phyloP scores from a whole-genome alignment of 2,329 filamentous ascomycete species.

The Neofusicoccum cordaticola region DNA sequence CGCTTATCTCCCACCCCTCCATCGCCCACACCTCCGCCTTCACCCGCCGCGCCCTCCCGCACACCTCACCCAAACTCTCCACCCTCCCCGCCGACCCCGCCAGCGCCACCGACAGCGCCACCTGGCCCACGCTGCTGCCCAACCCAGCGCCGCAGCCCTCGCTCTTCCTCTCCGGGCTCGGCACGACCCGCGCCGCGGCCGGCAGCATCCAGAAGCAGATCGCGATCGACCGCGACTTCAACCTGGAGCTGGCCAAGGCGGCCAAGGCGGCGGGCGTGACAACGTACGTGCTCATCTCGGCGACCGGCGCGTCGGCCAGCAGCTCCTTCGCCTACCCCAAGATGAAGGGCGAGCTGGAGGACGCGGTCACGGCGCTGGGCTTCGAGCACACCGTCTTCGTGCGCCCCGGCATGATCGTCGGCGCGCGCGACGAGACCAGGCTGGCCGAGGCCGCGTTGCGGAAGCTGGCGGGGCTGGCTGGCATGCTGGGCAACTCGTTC shows the following conservation, averaged over 20 bases:
- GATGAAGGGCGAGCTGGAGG: constrained; percentile 90
- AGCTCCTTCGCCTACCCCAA: constrained; percentile 54
- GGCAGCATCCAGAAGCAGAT: constrained; percentile 77
- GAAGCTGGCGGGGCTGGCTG: constrained; percentile 56
- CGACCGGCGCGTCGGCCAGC: constrained; percentile 50
- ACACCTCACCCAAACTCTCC: constrained; percentile 59
- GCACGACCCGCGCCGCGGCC: constrained; percentile 72
- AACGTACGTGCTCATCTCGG: constrained; percentile 75
- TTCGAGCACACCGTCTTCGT: constrained; percentile 78
- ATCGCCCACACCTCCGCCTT: constrained; percentile 60
- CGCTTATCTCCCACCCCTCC: constrained; percentile 54
- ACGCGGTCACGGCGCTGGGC: constrained; percentile 65
- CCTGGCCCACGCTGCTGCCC: constrained; percentile 64
- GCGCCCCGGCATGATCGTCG: constrained; percentile 72
- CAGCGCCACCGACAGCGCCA: constrained; percentile 36
- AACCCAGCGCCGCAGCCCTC: constrained; percentile 55
- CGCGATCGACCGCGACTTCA: constrained; percentile 85
- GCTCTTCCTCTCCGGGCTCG: constrained; percentile 74
- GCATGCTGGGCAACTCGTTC: constrained; percentile 37
- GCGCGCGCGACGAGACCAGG: constrained; percentile 62
- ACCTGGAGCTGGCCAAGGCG: constrained; percentile 71
- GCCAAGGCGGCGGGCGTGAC: constrained; percentile 70
- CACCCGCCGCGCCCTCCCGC: constrained; percentile 60
- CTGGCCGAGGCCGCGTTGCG: constrained; percentile 57
- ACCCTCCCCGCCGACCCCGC: constrained; percentile 61